Evolutionary conservation across 2,329 filamentous ascomycete species (phyloP).

Genomic region (Clonostachys rosea): DNA sequence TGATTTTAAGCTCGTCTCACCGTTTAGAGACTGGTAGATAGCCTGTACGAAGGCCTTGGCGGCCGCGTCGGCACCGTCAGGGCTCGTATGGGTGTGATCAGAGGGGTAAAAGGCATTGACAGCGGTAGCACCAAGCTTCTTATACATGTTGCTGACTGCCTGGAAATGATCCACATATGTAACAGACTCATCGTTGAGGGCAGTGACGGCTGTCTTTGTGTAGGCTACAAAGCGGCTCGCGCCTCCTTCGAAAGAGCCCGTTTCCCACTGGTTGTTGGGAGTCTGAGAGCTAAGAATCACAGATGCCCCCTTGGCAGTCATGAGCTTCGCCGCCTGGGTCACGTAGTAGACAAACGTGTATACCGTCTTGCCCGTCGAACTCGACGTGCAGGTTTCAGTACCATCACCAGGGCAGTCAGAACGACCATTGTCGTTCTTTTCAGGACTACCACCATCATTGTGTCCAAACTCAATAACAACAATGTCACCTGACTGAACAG

Average conservation of each 20-base stretch:
- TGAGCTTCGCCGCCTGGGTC: slow-evolving; percentile 47
- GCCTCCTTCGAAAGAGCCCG: slow-evolving; percentile 40
- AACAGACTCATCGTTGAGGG: slow-evolving; percentile 32
- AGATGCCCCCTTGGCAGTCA: slow-evolving; percentile 52
- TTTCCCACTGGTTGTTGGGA: slow-evolving; percentile 55
- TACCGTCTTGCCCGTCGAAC: slow-evolving; percentile 37
- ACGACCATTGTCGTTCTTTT: slow-evolving; percentile 52
- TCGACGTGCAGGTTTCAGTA: slow-evolving; percentile 39
- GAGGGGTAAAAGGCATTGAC: slow-evolving; percentile 51
- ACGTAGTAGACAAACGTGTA: slow-evolving; percentile 58
- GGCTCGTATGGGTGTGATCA: slow-evolving; percentile 60
- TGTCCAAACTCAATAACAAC: slow-evolving; percentile 70
- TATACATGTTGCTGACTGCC: slow-evolving; percentile 49
- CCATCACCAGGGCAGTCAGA: slow-evolving; percentile 53
- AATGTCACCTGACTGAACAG: slow-evolving; percentile 54
- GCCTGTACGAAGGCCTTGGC: slow-evolving; percentile 46
- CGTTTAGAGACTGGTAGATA: slow-evolving; percentile 19
- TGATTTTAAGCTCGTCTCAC: slow-evolving; percentile 13
- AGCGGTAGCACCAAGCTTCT: slow-evolving; percentile 38
- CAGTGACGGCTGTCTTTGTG: slow-evolving; percentile 29
- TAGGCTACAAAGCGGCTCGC: slow-evolving; percentile 53
- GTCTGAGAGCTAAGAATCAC: slow-evolving; percentile 56
- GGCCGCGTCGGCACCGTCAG: slow-evolving; percentile 47
- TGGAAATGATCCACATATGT: slow-evolving; percentile 57
- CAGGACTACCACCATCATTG: slow-evolving; percentile 61